Conservation (phyloP, 345 rosid genomes). For the Arabidopsis thaliana region TAIR10.1 NC_003074.8:3104001-3104500, state of each 20-base stretch:
- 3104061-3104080: slow-evolving; percentile 8
- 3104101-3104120: slow-evolving; percentile 26
- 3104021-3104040: slow-evolving; percentile 22
- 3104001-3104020: slow-evolving; percentile 14
- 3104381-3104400: background rate
- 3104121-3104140: slow-evolving; percentile 24
- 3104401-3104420: slow-evolving; percentile 7
- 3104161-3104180: slow-evolving; percentile 21
- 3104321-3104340: slow-evolving; percentile 63
- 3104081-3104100: slow-evolving; percentile 26
- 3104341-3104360: slow-evolving; percentile 15
- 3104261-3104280: slow-evolving; percentile 58
- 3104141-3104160: slow-evolving; percentile 8
- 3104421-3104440: slow-evolving; percentile 1
- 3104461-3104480: slow-evolving; percentile 87
- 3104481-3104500: slow-evolving; percentile 53
- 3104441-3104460: slow-evolving; percentile 80
- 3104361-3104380: slow-evolving; percentile 3
- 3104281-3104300: slow-evolving; percentile 55
- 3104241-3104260: slow-evolving; percentile 62
- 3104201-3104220: slow-evolving; percentile 64
- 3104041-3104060: slow-evolving; percentile 25
- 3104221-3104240: slow-evolving; percentile 62
- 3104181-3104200: slow-evolving; percentile 38
- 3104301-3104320: slow-evolving; percentile 64